Conservation (phyloP, 768 basidiomycete species). For the Tulasnella sp. region DNA sequence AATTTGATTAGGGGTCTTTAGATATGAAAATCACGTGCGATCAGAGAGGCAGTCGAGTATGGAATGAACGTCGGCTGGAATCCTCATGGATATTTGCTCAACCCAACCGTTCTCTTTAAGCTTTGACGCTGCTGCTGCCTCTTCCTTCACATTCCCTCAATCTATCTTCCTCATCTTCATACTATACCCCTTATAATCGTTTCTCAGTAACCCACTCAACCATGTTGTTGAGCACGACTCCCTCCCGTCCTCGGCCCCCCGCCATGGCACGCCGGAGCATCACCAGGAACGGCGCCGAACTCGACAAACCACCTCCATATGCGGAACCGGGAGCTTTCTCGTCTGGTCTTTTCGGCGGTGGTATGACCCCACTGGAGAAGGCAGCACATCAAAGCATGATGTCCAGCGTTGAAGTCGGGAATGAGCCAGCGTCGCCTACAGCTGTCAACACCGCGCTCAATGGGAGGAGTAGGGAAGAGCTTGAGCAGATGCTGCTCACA, state of each 20-base stretch:
- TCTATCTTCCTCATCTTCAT: neutral
- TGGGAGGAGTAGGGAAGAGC: constrained; percentile 62
- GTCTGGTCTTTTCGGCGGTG: neutral
- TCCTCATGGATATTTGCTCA: neutral
- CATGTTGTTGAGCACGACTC: neutral
- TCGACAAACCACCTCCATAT: constrained; percentile 43
- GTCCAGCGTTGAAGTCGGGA: neutral
- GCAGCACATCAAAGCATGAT: neutral
- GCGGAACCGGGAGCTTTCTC: constrained; percentile 31
- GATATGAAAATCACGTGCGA: no score
- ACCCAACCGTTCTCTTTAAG: constrained; percentile 23
- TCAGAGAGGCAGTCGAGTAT: no score
- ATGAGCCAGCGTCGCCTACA: neutral
- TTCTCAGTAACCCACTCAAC: no score
- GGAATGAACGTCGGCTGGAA: no score
- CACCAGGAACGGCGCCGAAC: constrained; percentile 13
- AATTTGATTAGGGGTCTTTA: no score
- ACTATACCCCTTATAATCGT: neutral
- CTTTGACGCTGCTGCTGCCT: neutral
- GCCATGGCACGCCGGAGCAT: constrained; percentile 49
- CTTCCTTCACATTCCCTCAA: no score
- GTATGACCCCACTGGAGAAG: neutral
- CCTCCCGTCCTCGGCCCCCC: constrained; percentile 58
- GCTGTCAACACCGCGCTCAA: constrained; percentile 16
- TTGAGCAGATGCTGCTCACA: constrained; percentile 55